These are phyloP conservation scores for Starmerella asiatica DNA, from an alignment of 805 yeast genomes.

Conservation along the genomic window DNA sequence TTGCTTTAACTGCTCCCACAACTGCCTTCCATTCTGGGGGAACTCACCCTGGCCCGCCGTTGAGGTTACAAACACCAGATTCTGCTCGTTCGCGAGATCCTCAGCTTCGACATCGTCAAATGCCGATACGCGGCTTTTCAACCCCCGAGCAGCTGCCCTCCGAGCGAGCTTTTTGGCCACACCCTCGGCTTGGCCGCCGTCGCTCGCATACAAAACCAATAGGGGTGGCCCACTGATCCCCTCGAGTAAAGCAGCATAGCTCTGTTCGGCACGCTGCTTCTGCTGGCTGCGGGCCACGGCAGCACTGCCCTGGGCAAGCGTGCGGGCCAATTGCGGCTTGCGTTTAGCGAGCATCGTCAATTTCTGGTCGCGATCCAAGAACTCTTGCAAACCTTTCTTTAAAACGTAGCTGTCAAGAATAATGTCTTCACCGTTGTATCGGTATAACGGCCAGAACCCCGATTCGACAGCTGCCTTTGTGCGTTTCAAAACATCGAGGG, in stretches of 20 bases:
- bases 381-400: constrained; percentile 59
- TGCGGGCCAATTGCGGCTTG: constrained; percentile 65
- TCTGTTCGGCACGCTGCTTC: constrained; percentile 55
- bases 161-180: constrained; percentile 67
- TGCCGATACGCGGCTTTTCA: constrained; percentile 49
- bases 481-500: constrained; percentile 64
- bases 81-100: constrained; percentile 56
- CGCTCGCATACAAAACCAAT: constrained; percentile 76
- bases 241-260: constrained; percentile 62
- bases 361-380: constrained; percentile 81
- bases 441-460: constrained; percentile 94
- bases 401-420: constrained; percentile 74
- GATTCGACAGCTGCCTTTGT: constrained; percentile 82
- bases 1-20: constrained; percentile 59
- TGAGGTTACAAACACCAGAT: constrained; percentile 54
- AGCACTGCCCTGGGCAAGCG: constrained; percentile 50
- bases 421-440: constrained; percentile 58
- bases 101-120: constrained; percentile 54
- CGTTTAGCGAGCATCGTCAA: constrained; percentile 59
- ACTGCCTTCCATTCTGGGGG: constrained; percentile 65
- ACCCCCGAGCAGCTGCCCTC: constrained; percentile 69
- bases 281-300: constrained; percentile 47
- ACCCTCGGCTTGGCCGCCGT: constrained; percentile 77
- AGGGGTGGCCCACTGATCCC: constrained; percentile 88
- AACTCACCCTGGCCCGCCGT: constrained; percentile 83